Base-by-base conservation (phyloP, 1,139 yeast species). In the Yamadazyma taylorii region DNA sequence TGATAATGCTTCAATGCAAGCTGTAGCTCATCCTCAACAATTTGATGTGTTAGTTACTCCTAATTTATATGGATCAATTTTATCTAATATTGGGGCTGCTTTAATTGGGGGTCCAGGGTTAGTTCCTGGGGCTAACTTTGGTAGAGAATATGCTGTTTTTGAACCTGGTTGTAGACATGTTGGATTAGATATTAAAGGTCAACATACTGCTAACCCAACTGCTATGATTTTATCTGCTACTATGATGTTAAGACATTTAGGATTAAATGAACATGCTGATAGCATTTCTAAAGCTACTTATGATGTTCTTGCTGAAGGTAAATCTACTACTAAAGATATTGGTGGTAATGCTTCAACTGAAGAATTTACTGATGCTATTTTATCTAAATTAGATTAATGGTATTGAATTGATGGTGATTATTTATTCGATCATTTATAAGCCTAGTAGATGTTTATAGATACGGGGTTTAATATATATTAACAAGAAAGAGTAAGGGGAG, bases 101-200 rank as follows among this genome's bases (percentile, higher is more conserved):
- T 78, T 92, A 56, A 85, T 92, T 51, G 98, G 98, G 68, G 97
- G 97, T 56, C 97, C 97, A 61, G 97, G 97, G 69, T 77, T 92
- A 57, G 96, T 92, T 41, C 97, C 98, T 57, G 97, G 97, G 69
- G 97, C 95, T 57, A 87, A 89, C 78, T 89, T 87, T 56, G 97
- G 98, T 69, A 85, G 96, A 67, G 97, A 92, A 61, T 84, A 85
- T 66, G 97, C 98, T 43, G 94, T 92, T 49, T 92, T 92, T 67
- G 98, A 92, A 77, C 98, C 98, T 56, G 98, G 97, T 69, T 90
- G 97, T 74, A 86, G 97, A 78, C 98, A 92, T 74, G 97, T 90
- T 58, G 98, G 97, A 69, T 78, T 89, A 58, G 97, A 90, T 70
- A 86, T 92, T 64, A 78, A 87, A 75, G 97, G 96, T 61, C 81